Conservation (phyloP, 257 asterid species). For the Ballota nigra region DNA sequence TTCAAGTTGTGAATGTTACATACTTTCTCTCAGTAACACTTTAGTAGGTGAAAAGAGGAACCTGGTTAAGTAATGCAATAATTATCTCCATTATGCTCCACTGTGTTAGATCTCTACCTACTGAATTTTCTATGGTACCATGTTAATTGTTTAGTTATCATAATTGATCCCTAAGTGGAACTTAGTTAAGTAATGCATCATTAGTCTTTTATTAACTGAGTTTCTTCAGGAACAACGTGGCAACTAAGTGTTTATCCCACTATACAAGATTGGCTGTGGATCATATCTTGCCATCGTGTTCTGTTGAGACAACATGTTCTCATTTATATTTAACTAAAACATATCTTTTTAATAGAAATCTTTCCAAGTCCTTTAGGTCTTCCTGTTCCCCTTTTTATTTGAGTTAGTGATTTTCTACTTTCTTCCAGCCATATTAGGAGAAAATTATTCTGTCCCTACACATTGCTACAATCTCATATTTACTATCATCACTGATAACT, state of each 20-base stretch:
- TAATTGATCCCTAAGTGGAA: neutral
- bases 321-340: neutral
- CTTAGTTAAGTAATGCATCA: neutral
- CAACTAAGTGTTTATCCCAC: neutral
- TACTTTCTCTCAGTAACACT: conserved; percentile 11
- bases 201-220: no score
- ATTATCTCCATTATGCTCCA: neutral
- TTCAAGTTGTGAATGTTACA: neutral
- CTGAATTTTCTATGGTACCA: conserved; percentile 2
- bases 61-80: neutral
- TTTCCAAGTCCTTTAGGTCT: neutral
- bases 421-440: neutral
- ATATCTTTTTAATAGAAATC: neutral
- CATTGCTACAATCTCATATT: neutral
- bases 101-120: neutral
- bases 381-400: neutral
- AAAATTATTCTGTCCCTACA: neutral
- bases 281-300: neutral
- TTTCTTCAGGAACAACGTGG: neutral
- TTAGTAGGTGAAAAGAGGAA: conserved; percentile 16
- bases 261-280: neutral
- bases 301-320: neutral
- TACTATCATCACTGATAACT: neutral
- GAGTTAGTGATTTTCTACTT: neutral
- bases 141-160: neutral